Conservation (phyloP, 1,139 yeast genomes). For the Saccharomyces uvarum region DNA sequence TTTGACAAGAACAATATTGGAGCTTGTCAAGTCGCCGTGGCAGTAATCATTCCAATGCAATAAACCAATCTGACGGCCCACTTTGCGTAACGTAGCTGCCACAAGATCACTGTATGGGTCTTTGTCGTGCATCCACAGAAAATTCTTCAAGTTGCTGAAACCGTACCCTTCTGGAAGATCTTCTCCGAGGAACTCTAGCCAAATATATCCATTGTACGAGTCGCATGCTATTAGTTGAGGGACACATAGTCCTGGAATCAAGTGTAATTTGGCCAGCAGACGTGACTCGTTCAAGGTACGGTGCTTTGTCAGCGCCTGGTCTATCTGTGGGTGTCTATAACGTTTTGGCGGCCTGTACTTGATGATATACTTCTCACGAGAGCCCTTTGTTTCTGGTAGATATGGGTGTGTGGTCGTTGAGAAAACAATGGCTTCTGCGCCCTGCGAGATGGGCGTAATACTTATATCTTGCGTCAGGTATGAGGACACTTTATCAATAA, state of each 20-base stretch:
- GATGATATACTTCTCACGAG: conserved; percentile 43
- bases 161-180: conserved; percentile 40
- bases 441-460: conserved; percentile 63
- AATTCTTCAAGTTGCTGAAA: conserved; percentile 58
- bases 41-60: conserved; percentile 73
- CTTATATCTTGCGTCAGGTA: conserved; percentile 42
- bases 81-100: conserved; percentile 38
- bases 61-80: conserved; percentile 64
- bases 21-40: conserved; percentile 92
- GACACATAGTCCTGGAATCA: conserved; percentile 48
- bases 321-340: conserved; percentile 81
- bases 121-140: conserved; percentile 57
- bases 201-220: conserved; percentile 67
- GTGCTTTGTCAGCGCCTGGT: conserved; percentile 64
- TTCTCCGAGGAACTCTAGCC: conserved; percentile 76
- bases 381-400: conserved; percentile 26
- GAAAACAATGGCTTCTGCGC: conserved; percentile 92
- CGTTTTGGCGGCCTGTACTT: conserved; percentile 86
- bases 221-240: conserved; percentile 72
- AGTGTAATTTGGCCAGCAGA: conserved; percentile 52
- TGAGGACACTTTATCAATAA: conserved; percentile 36
- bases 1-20: conserved; percentile 60
- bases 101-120: conserved; percentile 36
- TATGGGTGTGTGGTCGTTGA: conserved; percentile 64
- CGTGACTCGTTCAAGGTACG: conserved; percentile 83